Conservation (phyloP, 768 basidiomycete genomes). For the Lactifluus piperatus region DNA sequence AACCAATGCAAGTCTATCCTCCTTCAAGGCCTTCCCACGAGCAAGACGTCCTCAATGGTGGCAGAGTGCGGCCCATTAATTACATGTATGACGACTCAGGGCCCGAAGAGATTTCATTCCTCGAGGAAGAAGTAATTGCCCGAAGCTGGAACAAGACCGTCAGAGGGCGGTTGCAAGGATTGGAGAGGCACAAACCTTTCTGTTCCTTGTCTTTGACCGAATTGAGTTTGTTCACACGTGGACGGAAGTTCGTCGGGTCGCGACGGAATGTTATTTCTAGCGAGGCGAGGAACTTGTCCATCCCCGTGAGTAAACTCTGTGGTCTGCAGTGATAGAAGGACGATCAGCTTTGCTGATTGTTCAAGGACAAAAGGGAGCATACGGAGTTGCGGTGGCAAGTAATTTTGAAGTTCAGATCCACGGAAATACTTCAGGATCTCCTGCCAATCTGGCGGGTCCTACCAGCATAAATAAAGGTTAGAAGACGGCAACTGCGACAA, state of each 20-base stretch:
- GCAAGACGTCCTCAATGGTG: neutral
- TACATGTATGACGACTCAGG: neutral
- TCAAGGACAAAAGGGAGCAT: slow-evolving; percentile 27
- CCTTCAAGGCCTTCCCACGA: neutral
- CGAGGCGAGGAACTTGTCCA: slow-evolving; percentile 95
- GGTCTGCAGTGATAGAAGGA: slow-evolving; percentile 43
- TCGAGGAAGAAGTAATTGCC: slow-evolving; percentile 94
- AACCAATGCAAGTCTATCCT: neutral
- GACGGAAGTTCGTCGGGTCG: slow-evolving; percentile 91
- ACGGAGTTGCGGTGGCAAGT: slow-evolving; percentile 94
- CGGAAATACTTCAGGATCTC: slow-evolving; percentile 98
- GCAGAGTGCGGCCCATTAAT: neutral
- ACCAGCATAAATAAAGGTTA: slow-evolving; percentile 5
- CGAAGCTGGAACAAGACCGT: slow-evolving; percentile 37
- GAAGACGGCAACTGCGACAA: neutral
- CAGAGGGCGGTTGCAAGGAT: neutral
- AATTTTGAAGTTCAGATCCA: slow-evolving; percentile 97
- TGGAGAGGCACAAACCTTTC: slow-evolving; percentile 45
- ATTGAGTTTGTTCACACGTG: slow-evolving; percentile 78
- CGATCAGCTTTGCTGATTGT: neutral
- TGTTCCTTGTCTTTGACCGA: slow-evolving; percentile 86
- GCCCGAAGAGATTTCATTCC: slow-evolving; percentile 37
- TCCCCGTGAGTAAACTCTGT: slow-evolving; percentile 88
- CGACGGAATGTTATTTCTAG: slow-evolving; percentile 97
- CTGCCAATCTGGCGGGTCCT: slow-evolving; percentile 99